A percentile compares a stretch with the other conserved stretches of the same genome.
These are phyloP conservation scores for Ophiostoma perfectum DNA, from an alignment of 2,329 filamentous ascomycete genomes.

Conservation along the genomic window DNA sequence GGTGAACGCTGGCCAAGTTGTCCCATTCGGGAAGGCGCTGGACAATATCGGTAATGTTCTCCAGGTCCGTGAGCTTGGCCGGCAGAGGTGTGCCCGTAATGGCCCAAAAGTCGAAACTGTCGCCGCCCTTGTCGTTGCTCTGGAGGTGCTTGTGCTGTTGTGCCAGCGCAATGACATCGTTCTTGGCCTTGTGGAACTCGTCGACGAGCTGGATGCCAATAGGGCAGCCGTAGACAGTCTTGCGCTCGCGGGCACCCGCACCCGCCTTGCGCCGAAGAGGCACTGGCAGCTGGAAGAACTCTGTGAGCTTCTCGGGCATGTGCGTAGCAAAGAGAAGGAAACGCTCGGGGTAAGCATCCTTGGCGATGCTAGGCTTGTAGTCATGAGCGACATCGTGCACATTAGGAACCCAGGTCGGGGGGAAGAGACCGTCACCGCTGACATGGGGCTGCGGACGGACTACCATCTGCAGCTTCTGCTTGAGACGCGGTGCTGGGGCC, in stretches of 20 bases:
- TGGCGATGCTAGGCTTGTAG: slow-evolving; percentile 24
- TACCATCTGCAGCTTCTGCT: slow-evolving; percentile 26
- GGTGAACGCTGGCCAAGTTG: slow-evolving; percentile 20
- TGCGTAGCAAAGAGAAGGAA: slow-evolving; percentile 28
- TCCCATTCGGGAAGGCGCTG: slow-evolving; percentile 26
- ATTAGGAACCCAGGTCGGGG: slow-evolving; percentile 21
- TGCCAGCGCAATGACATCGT: slow-evolving; percentile 22
- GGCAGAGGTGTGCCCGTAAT: slow-evolving; percentile 28
- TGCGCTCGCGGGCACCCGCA: slow-evolving; percentile 16
- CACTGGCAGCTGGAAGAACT: slow-evolving; percentile 27
- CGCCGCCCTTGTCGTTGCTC: not conserved
- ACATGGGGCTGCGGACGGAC: slow-evolving; percentile 17
- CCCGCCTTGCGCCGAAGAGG: slow-evolving; percentile 22
- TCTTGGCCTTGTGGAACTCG: slow-evolving; percentile 28
- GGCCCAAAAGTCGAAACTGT: slow-evolving; percentile 29
- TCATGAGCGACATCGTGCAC: slow-evolving; percentile 18
- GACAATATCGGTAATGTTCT: slow-evolving; percentile 22
- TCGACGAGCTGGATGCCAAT: slow-evolving; percentile 29
- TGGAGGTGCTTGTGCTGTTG: slow-evolving; percentile 25
- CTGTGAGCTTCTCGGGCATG: slow-evolving; percentile 24
- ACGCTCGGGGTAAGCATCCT: slow-evolving; percentile 27
- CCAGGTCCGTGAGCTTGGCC: slow-evolving; percentile 26
- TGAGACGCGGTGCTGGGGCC: slow-evolving; percentile 25
- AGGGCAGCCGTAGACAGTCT: slow-evolving; percentile 28
- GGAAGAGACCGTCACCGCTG: slow-evolving; percentile 23